Evolutionary conservation across 495 filamentous ascomycete species (phyloP).

Genomic region (Penicillium odoratum): DNA sequence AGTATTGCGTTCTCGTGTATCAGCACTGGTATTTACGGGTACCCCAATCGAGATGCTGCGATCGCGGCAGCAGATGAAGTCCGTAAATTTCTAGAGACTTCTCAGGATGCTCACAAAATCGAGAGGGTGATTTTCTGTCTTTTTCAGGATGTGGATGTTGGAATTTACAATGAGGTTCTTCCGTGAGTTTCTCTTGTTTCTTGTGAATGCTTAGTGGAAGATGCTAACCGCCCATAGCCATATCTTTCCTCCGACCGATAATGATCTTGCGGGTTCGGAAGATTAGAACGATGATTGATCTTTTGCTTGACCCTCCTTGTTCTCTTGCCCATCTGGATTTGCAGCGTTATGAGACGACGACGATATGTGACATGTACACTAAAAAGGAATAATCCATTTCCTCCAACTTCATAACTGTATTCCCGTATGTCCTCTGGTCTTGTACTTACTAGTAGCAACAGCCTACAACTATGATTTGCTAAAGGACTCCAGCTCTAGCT

Average conservation of each 20-base stretch:
- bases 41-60: constrained; percentile 73
- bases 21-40: constrained; percentile 89
- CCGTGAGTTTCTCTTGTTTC: constrained; percentile 59
- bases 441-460: too few relatives aligned
- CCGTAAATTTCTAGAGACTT: constrained; percentile 64
- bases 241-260: constrained; percentile 13
- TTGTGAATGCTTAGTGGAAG: not conserved
- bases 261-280: not conserved
- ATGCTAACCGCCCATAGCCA: constrained; percentile 13
- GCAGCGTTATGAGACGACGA: constrained; percentile 8
- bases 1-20: constrained; percentile 81
- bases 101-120: constrained; percentile 53
- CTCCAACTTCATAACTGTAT: not conserved
- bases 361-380: constrained; percentile 10
- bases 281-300: not conserved
- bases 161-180: constrained; percentile 64
- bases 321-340: not conserved
- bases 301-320: not conserved
- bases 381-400: constrained; percentile 1
- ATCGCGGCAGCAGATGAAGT: constrained; percentile 66
- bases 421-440: not conserved
- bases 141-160: constrained; percentile 74
- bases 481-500: too few relatives aligned
- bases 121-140: constrained; percentile 79
- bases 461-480: too few relatives aligned